phyloP scores from a whole-genome alignment of 352 stramenopile genomes.

The Peronospora farinosa region DNA sequence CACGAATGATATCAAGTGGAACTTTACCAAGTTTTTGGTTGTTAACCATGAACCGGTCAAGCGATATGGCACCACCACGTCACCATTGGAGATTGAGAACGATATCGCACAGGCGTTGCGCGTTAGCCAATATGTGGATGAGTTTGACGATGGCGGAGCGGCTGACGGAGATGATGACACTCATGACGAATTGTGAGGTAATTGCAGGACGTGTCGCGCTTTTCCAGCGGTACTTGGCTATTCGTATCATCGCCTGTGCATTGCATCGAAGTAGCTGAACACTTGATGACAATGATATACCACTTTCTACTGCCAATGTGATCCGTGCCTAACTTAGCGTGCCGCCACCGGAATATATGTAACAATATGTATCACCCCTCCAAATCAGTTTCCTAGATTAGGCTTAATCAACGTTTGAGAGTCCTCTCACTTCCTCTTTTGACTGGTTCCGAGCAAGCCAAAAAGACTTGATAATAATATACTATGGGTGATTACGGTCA shows the following conservation, averaged over 20 bases:
- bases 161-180: slow-evolving; percentile 21
- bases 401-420: too few relatives aligned
- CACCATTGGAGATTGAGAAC: slow-evolving; percentile 53
- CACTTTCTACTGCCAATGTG: too few relatives aligned
- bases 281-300: too few relatives aligned
- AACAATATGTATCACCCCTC: too few relatives aligned
- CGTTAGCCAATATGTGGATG: slow-evolving; percentile 21
- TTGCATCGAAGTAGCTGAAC: neutral
- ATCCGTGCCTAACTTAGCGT: too few relatives aligned
- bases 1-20: slow-evolving; percentile 82
- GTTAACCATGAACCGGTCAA: slow-evolving; percentile 64
- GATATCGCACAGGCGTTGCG: slow-evolving; percentile 55
- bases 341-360: too few relatives aligned
- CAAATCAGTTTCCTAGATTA: too few relatives aligned
- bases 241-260: neutral
- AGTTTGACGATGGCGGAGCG: slow-evolving; percentile 26
- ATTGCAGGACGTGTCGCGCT: neutral
- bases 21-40: slow-evolving; percentile 86
- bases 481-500: slow-evolving; percentile 81
- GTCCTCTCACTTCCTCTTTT: neutral
- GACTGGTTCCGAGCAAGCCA: neutral
- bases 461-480: neutral
- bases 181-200: slow-evolving; percentile 25
- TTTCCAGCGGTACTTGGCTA: neutral
- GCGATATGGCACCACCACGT: slow-evolving; percentile 63